phyloP scores from a whole-genome alignment of 208 protist genomes.

The Wallacemonas sp. region DNA sequence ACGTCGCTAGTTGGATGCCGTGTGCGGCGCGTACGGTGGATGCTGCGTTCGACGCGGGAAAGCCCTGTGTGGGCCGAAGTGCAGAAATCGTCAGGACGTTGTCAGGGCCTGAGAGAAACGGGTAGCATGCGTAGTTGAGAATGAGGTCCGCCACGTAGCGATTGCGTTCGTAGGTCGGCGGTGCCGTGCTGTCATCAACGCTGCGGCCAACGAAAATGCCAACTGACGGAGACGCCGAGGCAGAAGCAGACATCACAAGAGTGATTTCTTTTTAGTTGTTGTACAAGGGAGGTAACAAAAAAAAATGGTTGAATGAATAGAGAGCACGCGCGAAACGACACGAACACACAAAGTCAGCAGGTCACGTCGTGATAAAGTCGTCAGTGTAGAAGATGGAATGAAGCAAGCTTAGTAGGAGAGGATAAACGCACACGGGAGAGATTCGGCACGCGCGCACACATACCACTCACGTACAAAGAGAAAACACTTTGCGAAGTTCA shows the following conservation, averaged over 20 bases:
- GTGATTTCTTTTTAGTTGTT: not conserved
- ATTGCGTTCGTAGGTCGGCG: conserved; percentile 39
- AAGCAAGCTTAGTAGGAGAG: no score
- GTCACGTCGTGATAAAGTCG: no score
- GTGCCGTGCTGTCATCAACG: conserved; percentile 39
- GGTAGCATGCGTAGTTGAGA: conserved; percentile 38
- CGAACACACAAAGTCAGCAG: not conserved
- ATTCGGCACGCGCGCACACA: no score
- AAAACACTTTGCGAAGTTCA: no score
- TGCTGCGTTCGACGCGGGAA: not conserved
- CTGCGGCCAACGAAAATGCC: conserved; percentile 38
- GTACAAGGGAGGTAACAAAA: conserved; percentile 1
- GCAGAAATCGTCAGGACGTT: conserved; percentile 6
- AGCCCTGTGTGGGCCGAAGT: not conserved
- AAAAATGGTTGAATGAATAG: not conserved
- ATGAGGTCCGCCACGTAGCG: conserved; percentile 40
- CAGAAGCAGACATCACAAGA: not conserved
- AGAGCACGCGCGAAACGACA: not conserved
- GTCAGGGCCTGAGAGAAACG: conserved; percentile 21
- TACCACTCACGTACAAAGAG: no score
- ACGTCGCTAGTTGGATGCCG: no score
- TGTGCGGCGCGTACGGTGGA: no score
- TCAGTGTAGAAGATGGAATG: not conserved
- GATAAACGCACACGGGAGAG: no score
- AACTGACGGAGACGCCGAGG: conserved; percentile 17